phyloP scores from a whole-genome alignment of 139 green algal genomes.

The Raphidocelis subcapitata region DNA sequence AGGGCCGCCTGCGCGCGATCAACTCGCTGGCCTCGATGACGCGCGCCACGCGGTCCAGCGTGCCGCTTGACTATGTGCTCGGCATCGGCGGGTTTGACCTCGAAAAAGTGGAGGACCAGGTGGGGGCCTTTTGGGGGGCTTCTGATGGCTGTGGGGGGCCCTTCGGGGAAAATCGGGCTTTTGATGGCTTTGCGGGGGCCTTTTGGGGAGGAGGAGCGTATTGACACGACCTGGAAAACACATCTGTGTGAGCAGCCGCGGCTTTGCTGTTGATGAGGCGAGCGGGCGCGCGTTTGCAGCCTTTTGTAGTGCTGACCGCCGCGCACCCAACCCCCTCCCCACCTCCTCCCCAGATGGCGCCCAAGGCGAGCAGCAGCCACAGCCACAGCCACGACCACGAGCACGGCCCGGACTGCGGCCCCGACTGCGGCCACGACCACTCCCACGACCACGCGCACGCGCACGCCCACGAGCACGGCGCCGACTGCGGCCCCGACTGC shows the following conservation, averaged over 20 bases:
- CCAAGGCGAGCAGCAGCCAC: neutral
- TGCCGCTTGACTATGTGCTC: constrained; percentile 89
- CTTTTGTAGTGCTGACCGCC: too few relatives aligned
- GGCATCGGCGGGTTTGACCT: constrained; percentile 94
- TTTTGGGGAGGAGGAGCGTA: too few relatives aligned
- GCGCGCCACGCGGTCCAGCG: constrained; percentile 17
- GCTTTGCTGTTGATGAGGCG: too few relatives aligned
- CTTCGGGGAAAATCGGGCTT: too few relatives aligned
- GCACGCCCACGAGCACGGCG: constrained; percentile 34
- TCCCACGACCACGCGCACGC: constrained; percentile 29
- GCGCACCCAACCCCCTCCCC: too few relatives aligned
- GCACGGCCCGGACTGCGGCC: constrained; percentile 45
- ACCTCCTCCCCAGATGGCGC: too few relatives aligned
- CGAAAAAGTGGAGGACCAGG: constrained; percentile 77
- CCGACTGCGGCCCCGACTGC: constrained; percentile 13
- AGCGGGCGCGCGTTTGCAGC: too few relatives aligned
- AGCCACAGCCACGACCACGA: constrained; percentile 23
- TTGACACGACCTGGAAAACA: too few relatives aligned
- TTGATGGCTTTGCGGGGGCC: too few relatives aligned
- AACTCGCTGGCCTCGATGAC: constrained; percentile 81
- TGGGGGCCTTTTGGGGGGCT: constrained; percentile 27
- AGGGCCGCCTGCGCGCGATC: constrained; percentile 72
- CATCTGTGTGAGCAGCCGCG: too few relatives aligned
- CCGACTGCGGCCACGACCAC: constrained; percentile 27
- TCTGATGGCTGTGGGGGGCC: constrained; percentile 19